Conservation (phyloP, 495 filamentous ascomycete species). For the Aspergillus leporis region DNA sequence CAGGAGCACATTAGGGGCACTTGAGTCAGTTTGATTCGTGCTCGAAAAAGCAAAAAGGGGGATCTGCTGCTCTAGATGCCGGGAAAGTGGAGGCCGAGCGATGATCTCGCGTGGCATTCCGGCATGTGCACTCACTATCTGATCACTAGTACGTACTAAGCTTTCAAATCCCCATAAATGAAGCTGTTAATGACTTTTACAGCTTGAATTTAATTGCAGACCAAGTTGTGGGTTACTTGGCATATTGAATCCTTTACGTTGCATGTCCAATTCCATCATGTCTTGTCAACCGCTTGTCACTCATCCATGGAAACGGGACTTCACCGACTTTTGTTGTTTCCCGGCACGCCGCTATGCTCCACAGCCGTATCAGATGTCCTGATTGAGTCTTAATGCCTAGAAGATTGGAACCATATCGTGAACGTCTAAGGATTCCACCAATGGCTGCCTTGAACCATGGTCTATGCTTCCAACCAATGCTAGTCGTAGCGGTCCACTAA, state of each 20-base stretch:
- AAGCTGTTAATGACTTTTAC: background rate
- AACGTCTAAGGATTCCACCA: background rate
- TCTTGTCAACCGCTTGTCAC: background rate
- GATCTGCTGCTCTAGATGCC: background rate
- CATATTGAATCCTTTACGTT: background rate
- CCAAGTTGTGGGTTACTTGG: background rate
- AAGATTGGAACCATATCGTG: background rate
- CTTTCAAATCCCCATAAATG: background rate
- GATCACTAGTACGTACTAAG: background rate
- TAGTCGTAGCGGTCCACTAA: background rate
- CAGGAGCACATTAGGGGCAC: background rate
- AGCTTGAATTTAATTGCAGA: background rate
- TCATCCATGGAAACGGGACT: background rate
- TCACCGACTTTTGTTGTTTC: background rate
- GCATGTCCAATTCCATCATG: background rate
- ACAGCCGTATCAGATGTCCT: background rate
- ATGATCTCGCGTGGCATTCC: background rate
- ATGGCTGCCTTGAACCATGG: background rate
- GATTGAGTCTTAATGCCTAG: background rate
- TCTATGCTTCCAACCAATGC: background rate
- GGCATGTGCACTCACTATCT: background rate
- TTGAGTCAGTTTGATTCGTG: background rate
- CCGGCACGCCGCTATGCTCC: background rate
- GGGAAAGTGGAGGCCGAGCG: background rate
- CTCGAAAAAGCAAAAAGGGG: background rate